Base-by-base conservation (phyloP, 257 asterid genomes). In the Echites panduratus region DNA sequence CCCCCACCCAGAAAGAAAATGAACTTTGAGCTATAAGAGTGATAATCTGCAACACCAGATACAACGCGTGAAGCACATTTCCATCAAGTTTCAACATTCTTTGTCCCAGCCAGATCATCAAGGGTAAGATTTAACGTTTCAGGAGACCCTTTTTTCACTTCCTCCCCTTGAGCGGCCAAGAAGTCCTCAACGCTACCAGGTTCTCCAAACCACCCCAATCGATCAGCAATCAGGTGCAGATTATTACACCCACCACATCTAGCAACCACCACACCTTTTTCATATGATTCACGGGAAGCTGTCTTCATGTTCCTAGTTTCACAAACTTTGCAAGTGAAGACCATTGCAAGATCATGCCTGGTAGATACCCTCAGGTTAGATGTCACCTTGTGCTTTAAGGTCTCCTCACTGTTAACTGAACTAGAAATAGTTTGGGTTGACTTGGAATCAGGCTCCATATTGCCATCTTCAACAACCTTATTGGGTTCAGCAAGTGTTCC, bases 191-290 rank as follows among this genome's bases (percentile, higher is more conserved):
- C 83, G 4, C 92, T 91, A 57, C 96, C 85, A 0, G 92, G 91
- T 66, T 91, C 93, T 32, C 97, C 96, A 58, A 93, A 91, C 98
- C 96, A 91, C 27, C 98, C 98, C 77, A 93, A 71, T 35, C 97
- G 87, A 79, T 93, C 98, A 74, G 96, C 91, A 72, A 93, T 93
- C 67, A 93, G 87, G 78, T 91, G 98, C 72, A 89, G 68, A 74
- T 88, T 91, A 29, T 86, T 77, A 71, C 98, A 91, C 48, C 98
- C 96, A 12, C 89, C 87, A 43, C 98, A 93, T 70, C 90, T 82
- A 52, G 93, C 95, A 71, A 91, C 88, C 49, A 93, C 98, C 13
- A 93, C 87, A 3, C 97, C 96, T 72, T 93, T 88, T 45, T 89
- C 91, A 29, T 93, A 89, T 7, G 97, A 93, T 64, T 84, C 96